Evolutionary conservation across 139 green algal species (phyloP), one percentile per base, ranked within the genome.

Genomic region (Coelastrella sp.): DNA sequence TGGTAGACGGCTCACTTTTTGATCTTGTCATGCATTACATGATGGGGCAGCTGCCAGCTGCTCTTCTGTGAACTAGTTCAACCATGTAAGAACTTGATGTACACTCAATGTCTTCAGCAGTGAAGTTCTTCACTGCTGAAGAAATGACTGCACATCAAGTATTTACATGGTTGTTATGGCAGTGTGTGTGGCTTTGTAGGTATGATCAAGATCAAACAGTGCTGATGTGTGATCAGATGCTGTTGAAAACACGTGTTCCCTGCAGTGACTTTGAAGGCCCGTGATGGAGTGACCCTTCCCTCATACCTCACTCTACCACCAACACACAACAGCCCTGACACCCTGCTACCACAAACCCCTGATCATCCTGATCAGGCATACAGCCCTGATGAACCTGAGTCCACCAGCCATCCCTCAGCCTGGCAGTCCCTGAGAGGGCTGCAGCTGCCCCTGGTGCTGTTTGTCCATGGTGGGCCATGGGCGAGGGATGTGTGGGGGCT

Each of bases 401-500:
- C 35, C 35, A 49, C 35, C 35, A 49, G 66, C 17, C 76, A 60
- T 15, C 8, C 19, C 76, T 19, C 68, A 76, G 82, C 27, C 61
- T 87, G 82, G 82, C 60, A 49, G 20, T 24, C 65, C 19, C 14
- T 82, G 56, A 9, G 56, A 25, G 70, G 70, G 49, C 68, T 89
- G 49, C 10, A 70, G n/a, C 58, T 89, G 85, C 85, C 85, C 22
- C 85, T 89, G 85, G 58, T 89, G 68, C 59, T 89, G 58, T 82
- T 76, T 60, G 85, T 89, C 17, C 85, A 89, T 84, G 85, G 85
- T 17, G 85, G 85, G n/a, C 85, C 84, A 1, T 89, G 85, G 85
- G 24, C 57, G 14, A n/a, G 85, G 20, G 85, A 89, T 24, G n/a
- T n/a, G 4, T 89, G 85, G 85, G 85, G 85, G 9, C 12, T 74